Base-by-base conservation (phyloP, 345 rosid species). In the Hirschfeldia incana region DNA sequence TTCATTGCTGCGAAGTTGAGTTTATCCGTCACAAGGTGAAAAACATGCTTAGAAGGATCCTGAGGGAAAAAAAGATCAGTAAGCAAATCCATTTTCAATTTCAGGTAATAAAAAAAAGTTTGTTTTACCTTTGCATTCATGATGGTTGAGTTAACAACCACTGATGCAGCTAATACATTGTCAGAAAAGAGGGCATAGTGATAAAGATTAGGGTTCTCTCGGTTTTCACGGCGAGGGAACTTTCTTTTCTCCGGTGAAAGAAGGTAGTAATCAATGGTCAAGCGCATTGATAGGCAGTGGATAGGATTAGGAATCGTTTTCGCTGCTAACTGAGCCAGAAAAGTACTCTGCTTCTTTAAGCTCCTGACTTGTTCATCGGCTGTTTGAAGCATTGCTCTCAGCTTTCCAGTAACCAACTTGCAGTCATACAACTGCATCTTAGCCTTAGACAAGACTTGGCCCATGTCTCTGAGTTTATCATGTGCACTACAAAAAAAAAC, bases 111-210 rank as follows among this genome's bases (percentile, higher is more conserved):
- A 27, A 34, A 68, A 75, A 55, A 39, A 53, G 39, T 69, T 17
- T 69, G 34, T 63, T 67, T 80, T 78, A 96, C 99, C 98, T 93
- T 96, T 49, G 99, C 97, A 78, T 96, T 96, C 86, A 79, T 78
- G 81, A 93, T 74, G 34, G 99, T 88, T 74, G 99, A 96, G 89
- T 96, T 96, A 76, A 96, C 98, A 79, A 96, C 99, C 65, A 96
- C 98, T 61, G 99, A 96, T 78, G 99, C 97, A 85, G 99, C 99
- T 87, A 96, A 86, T 66, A 96, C 99, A 84, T 96, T 96, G 85
- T 96, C 99, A 11, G 99, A 96, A 85, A 96, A 96, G 79, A 96
- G 90, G 34, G 99, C 98, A 82, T 96, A 96, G 80, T 96, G 99
- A 67, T 92, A 82, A 53, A 96, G 94, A 85, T 85, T 85, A 59